phyloP scores from a whole-genome alignment of 306 rosid genomes.

The Prunus armeniaca region DNA sequence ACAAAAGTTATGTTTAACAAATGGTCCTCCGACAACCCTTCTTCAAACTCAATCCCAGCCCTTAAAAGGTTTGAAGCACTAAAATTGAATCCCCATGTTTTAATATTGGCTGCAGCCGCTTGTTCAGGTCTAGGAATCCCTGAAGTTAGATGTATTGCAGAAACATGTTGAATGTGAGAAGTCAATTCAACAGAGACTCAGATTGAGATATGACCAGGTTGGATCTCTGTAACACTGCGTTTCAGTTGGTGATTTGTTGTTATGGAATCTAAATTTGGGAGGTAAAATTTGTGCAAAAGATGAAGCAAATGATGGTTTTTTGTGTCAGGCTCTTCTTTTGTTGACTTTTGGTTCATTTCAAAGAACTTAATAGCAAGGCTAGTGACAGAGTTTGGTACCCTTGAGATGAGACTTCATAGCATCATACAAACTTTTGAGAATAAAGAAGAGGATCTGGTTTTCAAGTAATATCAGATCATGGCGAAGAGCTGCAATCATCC shows the following conservation, averaged over 20 bases:
- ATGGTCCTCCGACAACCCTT: not conserved
- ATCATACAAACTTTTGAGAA: conserved; percentile 21
- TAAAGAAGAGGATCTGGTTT: conserved; percentile 31
- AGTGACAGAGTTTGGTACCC: conserved; percentile 1
- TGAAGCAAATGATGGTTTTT: conserved; percentile 20
- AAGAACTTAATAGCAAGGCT: conserved; percentile 1
- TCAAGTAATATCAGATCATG: conserved; percentile 32
- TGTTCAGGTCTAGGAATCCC: not conserved
- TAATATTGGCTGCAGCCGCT: not conserved
- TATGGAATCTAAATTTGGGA: not conserved
- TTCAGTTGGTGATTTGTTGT: not conserved
- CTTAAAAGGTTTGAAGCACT: not conserved
- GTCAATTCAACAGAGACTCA: no score
- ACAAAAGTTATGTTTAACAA: not conserved
- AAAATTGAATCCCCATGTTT: not conserved
- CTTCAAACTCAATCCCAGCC: not conserved
- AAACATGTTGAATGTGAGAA: not conserved
- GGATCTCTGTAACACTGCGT: not conserved
- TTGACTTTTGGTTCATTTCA: not conserved
- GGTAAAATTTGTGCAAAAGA: conserved; percentile 16
- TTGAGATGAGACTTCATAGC: not conserved
- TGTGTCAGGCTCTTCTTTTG: not conserved
- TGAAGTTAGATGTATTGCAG: not conserved
- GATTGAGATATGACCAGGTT: not conserved
- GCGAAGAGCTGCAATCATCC: not conserved